These are phyloP conservation scores for Phalaenopsis aphrodite DNA, from an alignment of 106 monocot genomes.

Conservation along the genomic window DNA sequence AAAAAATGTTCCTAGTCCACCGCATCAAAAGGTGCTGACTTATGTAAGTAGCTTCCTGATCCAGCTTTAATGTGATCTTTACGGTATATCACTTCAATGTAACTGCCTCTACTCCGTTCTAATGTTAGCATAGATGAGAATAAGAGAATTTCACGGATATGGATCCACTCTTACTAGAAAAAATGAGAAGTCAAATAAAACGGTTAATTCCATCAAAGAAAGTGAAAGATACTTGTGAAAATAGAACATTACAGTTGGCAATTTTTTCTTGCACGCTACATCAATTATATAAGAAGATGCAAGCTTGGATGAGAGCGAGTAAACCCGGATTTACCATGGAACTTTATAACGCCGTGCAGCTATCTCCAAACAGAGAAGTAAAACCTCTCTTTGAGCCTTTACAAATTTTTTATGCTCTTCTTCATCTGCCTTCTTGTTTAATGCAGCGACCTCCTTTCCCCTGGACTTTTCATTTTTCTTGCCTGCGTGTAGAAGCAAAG, in stretches of 20 bases:
- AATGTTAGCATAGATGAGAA: too few relatives aligned
- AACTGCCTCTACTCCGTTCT: too few relatives aligned
- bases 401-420: constrained; percentile 58
- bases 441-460: constrained; percentile 23
- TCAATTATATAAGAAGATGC: not conserved
- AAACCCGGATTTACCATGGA: constrained; percentile 48
- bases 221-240: not conserved
- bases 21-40: too few relatives aligned
- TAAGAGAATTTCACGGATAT: too few relatives aligned
- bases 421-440: constrained; percentile 41
- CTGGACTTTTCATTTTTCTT: constrained; percentile 55
- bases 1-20: too few relatives aligned
- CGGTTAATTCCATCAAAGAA: not conserved
- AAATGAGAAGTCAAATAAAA: not conserved
- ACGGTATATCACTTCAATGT: too few relatives aligned
- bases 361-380: constrained; percentile 77
- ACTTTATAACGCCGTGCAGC: constrained; percentile 78
- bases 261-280: not conserved
- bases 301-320: not conserved
- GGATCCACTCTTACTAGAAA: too few relatives aligned
- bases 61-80: too few relatives aligned
- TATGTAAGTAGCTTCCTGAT: too few relatives aligned
- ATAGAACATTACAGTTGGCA: not conserved
- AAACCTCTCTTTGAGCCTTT: constrained; percentile 64
- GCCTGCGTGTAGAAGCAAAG: constrained; percentile 41